A percentile compares a stretch with the other conserved stretches of the same genome.
These are phyloP conservation scores for Ormosia semicastrata DNA, from an alignment of 306 rosid species.

Conservation along the genomic window DNA sequence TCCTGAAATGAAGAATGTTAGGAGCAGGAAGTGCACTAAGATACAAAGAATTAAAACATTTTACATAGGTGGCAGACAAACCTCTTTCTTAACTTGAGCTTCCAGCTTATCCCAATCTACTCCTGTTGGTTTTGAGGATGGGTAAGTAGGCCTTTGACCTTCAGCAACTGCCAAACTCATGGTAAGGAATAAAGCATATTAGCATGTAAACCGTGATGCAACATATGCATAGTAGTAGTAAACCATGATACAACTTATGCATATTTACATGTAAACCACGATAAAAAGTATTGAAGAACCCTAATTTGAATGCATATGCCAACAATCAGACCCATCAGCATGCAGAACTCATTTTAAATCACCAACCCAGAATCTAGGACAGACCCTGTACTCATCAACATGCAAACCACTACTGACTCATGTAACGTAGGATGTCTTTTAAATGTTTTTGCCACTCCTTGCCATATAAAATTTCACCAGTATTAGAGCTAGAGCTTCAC, in stretches of 20 bases:
- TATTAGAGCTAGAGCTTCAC: not conserved
- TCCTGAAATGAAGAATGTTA: conserved; percentile 53
- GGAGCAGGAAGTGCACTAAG: not conserved
- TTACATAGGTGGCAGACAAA: conserved; percentile 29
- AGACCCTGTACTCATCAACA: not conserved
- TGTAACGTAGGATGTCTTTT: not conserved
- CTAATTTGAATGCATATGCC: not conserved
- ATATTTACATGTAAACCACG: not conserved
- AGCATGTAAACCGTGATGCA: not conserved
- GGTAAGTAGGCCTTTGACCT: conserved; percentile 57
- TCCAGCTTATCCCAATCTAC: conserved; percentile 92
- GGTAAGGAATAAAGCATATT: not conserved
- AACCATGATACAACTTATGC: not conserved
- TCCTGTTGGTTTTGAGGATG: conserved; percentile 72
- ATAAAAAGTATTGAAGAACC: not conserved
- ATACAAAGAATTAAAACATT: not conserved
- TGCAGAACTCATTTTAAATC: not conserved
- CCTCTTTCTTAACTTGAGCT: conserved; percentile 90
- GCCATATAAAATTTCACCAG: not conserved
- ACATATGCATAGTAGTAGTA: conserved; percentile 14
- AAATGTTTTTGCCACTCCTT: not conserved
- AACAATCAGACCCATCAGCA: not conserved
- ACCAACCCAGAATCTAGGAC: not conserved
- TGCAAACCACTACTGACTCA: not conserved
- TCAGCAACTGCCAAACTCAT: conserved; percentile 37